A percentile compares a stretch with the other conserved stretches of the same genome.
Conservation (phyloP, 1,284 basidiomycete genomes). For the Ceratorhiza oryzae-sativae region DNA sequence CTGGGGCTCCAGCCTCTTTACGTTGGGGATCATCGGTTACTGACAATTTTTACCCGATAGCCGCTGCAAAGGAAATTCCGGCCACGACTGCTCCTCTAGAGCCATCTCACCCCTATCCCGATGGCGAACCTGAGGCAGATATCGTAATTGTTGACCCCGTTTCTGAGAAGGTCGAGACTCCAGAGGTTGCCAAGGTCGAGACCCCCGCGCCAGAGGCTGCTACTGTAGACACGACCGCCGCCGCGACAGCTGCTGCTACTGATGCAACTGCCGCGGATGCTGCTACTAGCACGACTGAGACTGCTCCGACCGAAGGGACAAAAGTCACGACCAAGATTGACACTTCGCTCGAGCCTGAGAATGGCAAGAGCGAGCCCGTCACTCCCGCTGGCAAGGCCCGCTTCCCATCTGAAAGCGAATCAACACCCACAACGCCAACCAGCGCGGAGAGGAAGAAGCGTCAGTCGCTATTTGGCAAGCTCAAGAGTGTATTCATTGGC, state of each 20-base stretch:
- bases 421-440: not conserved
- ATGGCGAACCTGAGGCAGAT: conserved; percentile 5
- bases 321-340: conserved; percentile 28
- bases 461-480: conserved; percentile 46
- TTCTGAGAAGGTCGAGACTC: conserved; percentile 2
- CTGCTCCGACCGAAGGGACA: conserved; percentile 1
- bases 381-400: conserved; percentile 23
- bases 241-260: not conserved
- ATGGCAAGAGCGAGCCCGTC: conserved; percentile 20
- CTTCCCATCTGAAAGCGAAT: conserved; percentile 23
- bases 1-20: not conserved
- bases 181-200: not conserved
- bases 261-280: not conserved
- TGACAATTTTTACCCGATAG: conserved; percentile 8
- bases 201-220: not conserved
- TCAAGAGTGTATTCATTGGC: conserved; percentile 45
- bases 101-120: conserved; percentile 21
- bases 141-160: conserved; percentile 9
- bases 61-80: conserved; percentile 16
- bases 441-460: conserved; percentile 46
- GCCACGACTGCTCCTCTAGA: conserved; percentile 23
- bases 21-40: conserved; percentile 7
- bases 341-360: conserved; percentile 6
- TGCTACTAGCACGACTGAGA: not conserved
- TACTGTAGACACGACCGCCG: not conserved